Conservation (phyloP, 345 rosid species). For the Schrenkiella parvula region DNA sequence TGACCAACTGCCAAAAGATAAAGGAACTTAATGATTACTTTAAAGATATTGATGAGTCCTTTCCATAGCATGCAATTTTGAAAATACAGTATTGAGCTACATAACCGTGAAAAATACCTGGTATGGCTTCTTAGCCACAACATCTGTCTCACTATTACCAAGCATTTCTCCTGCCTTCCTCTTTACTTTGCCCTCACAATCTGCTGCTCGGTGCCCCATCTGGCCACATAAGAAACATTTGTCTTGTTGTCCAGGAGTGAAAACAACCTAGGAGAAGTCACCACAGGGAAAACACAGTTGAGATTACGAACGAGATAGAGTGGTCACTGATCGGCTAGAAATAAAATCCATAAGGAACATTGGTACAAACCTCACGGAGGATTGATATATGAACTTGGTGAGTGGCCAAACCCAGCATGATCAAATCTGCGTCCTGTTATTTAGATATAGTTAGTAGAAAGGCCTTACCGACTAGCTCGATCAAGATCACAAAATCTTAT, state of each 20-base stretch:
- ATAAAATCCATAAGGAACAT: conserved; percentile 7
- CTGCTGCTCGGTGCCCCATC: conserved; percentile 78
- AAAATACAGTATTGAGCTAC: not conserved
- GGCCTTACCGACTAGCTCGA: not conserved
- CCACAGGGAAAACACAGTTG: not conserved
- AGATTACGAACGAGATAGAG: not conserved
- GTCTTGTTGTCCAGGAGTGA: conserved; percentile 66
- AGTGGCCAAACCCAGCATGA: conserved; percentile 95
- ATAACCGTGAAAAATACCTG: conserved; percentile 47
- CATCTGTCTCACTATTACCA: conserved; percentile 54
- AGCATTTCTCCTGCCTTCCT: conserved; percentile 71
- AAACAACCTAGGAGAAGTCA: conserved; percentile 55
- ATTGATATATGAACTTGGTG: conserved; percentile 93
- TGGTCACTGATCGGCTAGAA: not conserved
- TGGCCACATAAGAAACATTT: conserved; percentile 94
- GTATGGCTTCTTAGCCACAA: conserved; percentile 65
- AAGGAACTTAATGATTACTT: not conserved
- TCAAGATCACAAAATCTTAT: conserved; percentile 1
- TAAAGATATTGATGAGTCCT: not conserved
- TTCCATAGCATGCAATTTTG: conserved; percentile 4
- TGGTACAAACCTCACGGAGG: conserved; percentile 79
- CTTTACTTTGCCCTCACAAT: conserved; percentile 78
- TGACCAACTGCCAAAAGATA: conserved; percentile 60
- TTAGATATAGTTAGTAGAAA: not conserved
- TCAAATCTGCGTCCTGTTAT: conserved; percentile 90